Base-by-base conservation (phyloP, 2,329 filamentous ascomycete species). In the Cucurbitaria berberidis region DNA sequence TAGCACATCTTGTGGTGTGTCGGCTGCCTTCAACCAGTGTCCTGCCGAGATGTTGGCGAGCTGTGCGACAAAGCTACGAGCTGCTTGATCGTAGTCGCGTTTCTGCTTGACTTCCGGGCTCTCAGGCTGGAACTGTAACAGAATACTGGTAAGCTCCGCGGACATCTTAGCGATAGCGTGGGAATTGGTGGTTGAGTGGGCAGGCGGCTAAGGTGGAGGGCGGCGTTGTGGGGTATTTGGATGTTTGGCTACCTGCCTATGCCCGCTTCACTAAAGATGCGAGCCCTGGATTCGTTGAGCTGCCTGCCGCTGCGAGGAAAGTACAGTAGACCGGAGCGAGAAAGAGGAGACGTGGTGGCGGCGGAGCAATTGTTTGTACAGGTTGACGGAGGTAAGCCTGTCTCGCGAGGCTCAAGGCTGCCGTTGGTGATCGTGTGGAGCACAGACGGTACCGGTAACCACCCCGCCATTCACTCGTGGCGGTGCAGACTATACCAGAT, bases 1-100 rank as follows among this genome's bases (percentile, higher is more conserved):
- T 40, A 80, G 66, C 15, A 78, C 48, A 62, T 77, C 75, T 53
- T 78, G 69, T 51, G 72, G 66, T 40, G 76, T 75, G 27, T 76
- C 68, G 27, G 66, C 67, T 4, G 63, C 63, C 59, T 76, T 77
- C 24, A 65, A 53, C 67, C 69, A 78, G 39, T 68, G 57, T 39
- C 63, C 49, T 6, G 60, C 44, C 10, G 70, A 55, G 42, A 78
- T 60, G 50, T 70, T 73, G 29, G 62, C 57, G 22, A 80, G 61
- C 45, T 68, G 60, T 36, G 68, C 61, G 40, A 76, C 54, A 60
- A 75, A 77, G 11, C 56, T 55, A 30, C 65, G 69, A 44, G 74
- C 70, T 36, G 66, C 59, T 32, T 60, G 63, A 54, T 80, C 77
- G 52, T 79, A 78, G 22, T 77, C 73, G 41, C 73, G 67, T 30